Evolutionary conservation across 1,139 yeast genomes (phyloP).

Genomic region (Arxiozyma slooffiae): DNA sequence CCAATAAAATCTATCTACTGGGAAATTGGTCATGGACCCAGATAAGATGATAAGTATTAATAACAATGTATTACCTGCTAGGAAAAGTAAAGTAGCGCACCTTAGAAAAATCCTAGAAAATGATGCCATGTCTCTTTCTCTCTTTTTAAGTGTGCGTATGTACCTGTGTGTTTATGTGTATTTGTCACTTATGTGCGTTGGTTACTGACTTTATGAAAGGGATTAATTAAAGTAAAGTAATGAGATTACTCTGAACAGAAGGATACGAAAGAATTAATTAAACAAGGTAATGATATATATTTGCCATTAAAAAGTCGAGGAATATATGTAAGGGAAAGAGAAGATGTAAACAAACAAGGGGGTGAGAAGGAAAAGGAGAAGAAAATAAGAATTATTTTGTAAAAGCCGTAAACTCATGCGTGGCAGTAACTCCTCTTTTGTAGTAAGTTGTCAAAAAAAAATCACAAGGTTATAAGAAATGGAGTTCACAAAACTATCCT

Average conservation of each 20-base stretch:
- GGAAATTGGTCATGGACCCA: constrained; percentile 52
- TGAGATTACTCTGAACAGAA: background rate
- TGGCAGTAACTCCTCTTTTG: background rate
- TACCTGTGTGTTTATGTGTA: background rate
- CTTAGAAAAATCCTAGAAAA: constrained; percentile 2
- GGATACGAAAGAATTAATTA: background rate
- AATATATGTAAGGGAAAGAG: background rate
- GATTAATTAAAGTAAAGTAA: background rate
- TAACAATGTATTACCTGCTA: constrained; percentile 41
- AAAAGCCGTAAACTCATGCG: background rate
- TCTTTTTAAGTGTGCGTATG: too few relatives aligned
- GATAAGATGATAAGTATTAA: constrained; percentile 55
- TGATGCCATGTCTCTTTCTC: background rate
- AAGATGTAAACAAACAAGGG: background rate
- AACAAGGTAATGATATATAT: background rate
- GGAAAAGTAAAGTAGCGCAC: constrained; percentile 20
- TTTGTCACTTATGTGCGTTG: background rate
- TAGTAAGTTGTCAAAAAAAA: background rate
- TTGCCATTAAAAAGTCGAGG: background rate
- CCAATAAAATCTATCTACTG: constrained; percentile 63
- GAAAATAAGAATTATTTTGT: background rate
- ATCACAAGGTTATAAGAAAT: background rate
- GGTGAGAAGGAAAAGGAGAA: background rate
- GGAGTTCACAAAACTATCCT: background rate
- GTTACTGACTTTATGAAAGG: background rate